Base-by-base conservation (phyloP, 331 rosid genomes). In the Quercus lobata region DNA sequence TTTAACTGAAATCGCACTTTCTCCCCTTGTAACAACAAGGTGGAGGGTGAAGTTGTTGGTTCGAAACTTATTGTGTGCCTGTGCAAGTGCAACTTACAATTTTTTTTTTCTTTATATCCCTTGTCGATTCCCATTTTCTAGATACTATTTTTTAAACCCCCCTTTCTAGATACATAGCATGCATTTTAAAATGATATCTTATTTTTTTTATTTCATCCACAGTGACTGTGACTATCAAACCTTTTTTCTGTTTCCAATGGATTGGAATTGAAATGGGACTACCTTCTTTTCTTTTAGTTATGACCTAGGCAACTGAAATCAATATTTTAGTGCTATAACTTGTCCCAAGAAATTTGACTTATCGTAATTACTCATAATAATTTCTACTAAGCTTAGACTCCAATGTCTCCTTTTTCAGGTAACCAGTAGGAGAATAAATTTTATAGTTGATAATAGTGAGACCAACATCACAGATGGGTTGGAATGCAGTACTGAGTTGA, bases 351-450 rank as follows among this genome's bases (percentile, higher is more conserved):
- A 76, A 75, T 76, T 85, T 63, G 68, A 78, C 63, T 41, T 37
- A 44, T 81, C 63, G 34, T 54, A 30, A 60, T 78, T 46, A 30
- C 58, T 74, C 76, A 57, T 84, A 81, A 55, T 76, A 73, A 78
- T 63, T 80, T 75, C 63, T 34, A 71, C 74, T 65, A 76, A 79
- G 83, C 78, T 56, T 69, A 78, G 73, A 62, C 71, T 32, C 55
- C 61, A 16, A 57, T 86, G 73, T 79, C 79, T 79, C 14, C 49
- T 55, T n/a, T 80, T 84, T 79, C 87, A 96, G 99, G 97, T 96
- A 54, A 96, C 99, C 78, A 89, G 84, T 60, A 89, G 90, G 83
- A 90, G 99, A 86, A 90, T 96, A 83, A 96, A 96, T 89, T 96
- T 96, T 84, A 83, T 93, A 78, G 94, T 90, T 76, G 98, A 91